Percentiles rank a stretch among this genome's conserved stretches.
These are phyloP conservation scores for Avena atlantica DNA, from an alignment of 176 grass and related monocot genomes.

Conservation along the genomic window DNA sequence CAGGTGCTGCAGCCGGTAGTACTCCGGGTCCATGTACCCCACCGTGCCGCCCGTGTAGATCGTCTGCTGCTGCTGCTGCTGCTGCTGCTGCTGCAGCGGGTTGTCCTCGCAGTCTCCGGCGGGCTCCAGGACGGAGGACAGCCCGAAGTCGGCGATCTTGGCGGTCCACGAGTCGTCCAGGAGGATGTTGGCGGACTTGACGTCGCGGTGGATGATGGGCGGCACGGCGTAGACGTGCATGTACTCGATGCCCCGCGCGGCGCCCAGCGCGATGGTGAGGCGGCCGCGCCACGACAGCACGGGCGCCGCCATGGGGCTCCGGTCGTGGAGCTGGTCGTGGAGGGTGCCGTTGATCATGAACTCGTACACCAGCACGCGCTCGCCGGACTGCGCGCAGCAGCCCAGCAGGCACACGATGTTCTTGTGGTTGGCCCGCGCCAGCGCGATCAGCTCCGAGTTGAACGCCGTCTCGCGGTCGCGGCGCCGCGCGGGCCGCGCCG, in stretches of 20 bases:
- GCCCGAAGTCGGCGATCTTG: constrained; percentile 88
- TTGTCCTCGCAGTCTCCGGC: constrained; percentile 25
- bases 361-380: constrained; percentile 87
- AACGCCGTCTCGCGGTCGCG: constrained; percentile 82
- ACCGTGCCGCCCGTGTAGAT: constrained; percentile 78
- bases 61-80: constrained; percentile 7
- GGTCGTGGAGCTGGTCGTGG: constrained; percentile 85
- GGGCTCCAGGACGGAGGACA: constrained; percentile 58
- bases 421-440: constrained; percentile 86
- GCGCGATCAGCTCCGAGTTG: constrained; percentile 75
- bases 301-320: constrained; percentile 43
- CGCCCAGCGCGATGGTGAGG: constrained; percentile 74
- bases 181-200: constrained; percentile 95
- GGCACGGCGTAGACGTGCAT: constrained; percentile 96
- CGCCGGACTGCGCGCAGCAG: constrained; percentile 69
- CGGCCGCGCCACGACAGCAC: constrained; percentile 56
- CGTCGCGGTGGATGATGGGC: constrained; percentile 91
- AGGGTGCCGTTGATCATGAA: constrained; percentile 88
- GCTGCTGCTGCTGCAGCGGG: background rate
- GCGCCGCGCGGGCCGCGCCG: constrained; percentile 41
- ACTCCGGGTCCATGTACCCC: constrained; percentile 98
- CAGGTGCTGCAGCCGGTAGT: constrained; percentile 85
- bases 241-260: constrained; percentile 90
- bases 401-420: constrained; percentile 90
- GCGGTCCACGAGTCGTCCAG: constrained; percentile 83